Base-by-base conservation (phyloP, 1,284 basidiomycete genomes). In the Peniophora sp. region DNA sequence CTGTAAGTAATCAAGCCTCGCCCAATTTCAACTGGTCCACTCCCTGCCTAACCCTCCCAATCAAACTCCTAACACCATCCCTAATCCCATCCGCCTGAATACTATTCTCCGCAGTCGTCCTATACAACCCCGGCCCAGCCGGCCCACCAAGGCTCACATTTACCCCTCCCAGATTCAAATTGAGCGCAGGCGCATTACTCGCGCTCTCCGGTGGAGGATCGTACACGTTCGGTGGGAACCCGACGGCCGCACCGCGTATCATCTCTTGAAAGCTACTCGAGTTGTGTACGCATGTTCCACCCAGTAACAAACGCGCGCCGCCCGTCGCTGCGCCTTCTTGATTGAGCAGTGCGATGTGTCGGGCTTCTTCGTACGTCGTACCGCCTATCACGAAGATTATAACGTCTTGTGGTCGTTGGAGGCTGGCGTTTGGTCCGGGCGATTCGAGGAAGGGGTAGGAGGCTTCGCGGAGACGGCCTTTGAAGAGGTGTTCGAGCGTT, bases 371-470 rank as follows among this genome's bases (percentile, higher is more conserved):
- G 61, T 96, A 97, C 1, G 94, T 97, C 32, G 91, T 84, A 0
- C 94, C 94, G 34, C 94, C 95, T 53, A 97, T 83, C 72, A 97
- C 88, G 69, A 97, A 97, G 51, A 97, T 75, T 54, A 97, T 96
- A 46, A 97, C 79, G 64, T 97, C 95, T 62, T 96, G 93, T 9
- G 93, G 89, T 87, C 84, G 73, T 62, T 89, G 88, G 45, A 90
- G 58, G 6, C 74, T 70, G 36, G 83, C 77, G 58, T 89, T 89
- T 20, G 75, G 77, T 19, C 79, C 83, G 24, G 74, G 73, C 45
- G 77, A 79, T 50, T 91, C 89, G 24, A 94, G 61, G 71, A 93
- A 98, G 0, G 97, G 95, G 68, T 99, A 95, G 55, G 83, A 92
- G 2, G 83, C 79, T 57, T 98, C 96, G 57, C 81, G 85, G 55